Conservation (phyloP, 2,329 filamentous ascomycete genomes). For the Clathrospora elynae region DNA sequence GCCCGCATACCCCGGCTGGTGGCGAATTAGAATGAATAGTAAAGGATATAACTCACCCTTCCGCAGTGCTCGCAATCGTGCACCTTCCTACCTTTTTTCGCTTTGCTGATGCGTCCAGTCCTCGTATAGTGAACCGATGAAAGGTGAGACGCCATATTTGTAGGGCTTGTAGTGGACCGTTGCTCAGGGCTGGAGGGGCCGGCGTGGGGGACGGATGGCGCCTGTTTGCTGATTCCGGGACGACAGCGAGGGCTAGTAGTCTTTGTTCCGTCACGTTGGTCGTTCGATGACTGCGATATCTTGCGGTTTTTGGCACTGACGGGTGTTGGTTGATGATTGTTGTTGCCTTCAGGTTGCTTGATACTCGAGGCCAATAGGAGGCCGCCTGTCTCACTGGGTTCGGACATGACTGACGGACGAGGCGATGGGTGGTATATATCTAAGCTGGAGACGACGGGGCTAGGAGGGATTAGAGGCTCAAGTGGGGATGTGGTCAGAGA, state of each 20-base stretch:
- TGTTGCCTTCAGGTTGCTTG: constrained; percentile 31
- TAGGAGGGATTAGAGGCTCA: constrained; percentile 41
- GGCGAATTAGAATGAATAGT: neutral
- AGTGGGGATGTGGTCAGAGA: constrained; percentile 35
- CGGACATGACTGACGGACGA: constrained; percentile 40
- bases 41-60: constrained; percentile 46
- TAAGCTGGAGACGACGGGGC: constrained; percentile 29
- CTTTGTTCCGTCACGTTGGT: constrained; percentile 28
- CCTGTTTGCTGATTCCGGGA: constrained; percentile 30
- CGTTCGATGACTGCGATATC: constrained; percentile 37
- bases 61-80: constrained; percentile 54
- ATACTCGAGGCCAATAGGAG: constrained; percentile 36
- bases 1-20: constrained; percentile 2
- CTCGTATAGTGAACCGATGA: constrained; percentile 50
- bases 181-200: constrained; percentile 39
- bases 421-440: constrained; percentile 42
- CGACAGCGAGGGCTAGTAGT: constrained; percentile 35
- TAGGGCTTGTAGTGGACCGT: constrained; percentile 39
- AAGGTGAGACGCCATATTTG: constrained; percentile 35
- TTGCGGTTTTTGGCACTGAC: constrained; percentile 27
- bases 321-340: constrained; percentile 18
- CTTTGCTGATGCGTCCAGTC: constrained; percentile 55
- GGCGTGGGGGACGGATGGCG: constrained; percentile 30
- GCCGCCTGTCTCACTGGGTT: constrained; percentile 41
- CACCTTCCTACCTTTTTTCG: constrained; percentile 54